phyloP scores from a whole-genome alignment of 257 asterid genomes.

The Ajuga chamaepitys region DNA sequence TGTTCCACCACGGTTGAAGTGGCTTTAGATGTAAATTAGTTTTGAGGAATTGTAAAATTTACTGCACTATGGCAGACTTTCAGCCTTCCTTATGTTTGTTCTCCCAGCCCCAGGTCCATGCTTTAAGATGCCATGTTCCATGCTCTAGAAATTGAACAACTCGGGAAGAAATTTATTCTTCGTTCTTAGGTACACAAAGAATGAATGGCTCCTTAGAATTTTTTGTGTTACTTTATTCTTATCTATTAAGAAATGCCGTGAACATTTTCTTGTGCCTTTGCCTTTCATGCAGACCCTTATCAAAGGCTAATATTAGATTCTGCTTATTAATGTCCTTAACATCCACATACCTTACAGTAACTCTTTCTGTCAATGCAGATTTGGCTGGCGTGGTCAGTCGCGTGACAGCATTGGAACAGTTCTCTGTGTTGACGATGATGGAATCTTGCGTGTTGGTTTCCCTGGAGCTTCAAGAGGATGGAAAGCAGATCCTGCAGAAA shows the following conservation, averaged over 20 bases:
- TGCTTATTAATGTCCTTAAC: background rate
- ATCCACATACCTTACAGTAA: background rate
- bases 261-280: background rate
- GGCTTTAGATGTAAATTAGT: background rate
- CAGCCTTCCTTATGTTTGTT: background rate
- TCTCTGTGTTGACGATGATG: slow-evolving; percentile 97
- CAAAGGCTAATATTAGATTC: background rate
- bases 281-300: background rate
- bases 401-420: slow-evolving; percentile 95
- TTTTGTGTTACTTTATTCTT: background rate
- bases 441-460: slow-evolving; percentile 94
- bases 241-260: background rate
- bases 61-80: background rate
- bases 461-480: slow-evolving; percentile 99
- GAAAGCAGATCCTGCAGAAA: slow-evolving; percentile 99
- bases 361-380: slow-evolving; percentile 45
- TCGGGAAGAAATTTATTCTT: background rate
- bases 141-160: background rate
- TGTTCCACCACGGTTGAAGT: background rate
- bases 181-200: background rate
- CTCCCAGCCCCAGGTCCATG: background rate
- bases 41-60: background rate
- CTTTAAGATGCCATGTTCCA: background rate
- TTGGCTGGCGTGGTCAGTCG: slow-evolving; percentile 97
- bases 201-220: background rate